These are phyloP conservation scores for Plantago major DNA, from an alignment of 257 asterid species.

Conservation along the genomic window DNA sequence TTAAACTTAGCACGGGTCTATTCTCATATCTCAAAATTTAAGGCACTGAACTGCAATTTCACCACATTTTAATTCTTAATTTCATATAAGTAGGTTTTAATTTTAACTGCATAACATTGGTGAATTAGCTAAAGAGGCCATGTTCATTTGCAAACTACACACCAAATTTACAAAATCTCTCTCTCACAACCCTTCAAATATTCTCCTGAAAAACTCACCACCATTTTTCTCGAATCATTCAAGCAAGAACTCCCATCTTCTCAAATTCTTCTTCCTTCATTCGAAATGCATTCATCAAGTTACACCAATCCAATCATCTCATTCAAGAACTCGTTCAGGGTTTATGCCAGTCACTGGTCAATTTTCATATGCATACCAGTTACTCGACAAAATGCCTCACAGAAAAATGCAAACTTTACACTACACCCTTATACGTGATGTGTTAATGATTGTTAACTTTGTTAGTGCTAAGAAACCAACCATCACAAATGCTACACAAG, in stretches of 20 bases:
- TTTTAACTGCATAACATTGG: neutral
- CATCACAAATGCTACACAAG: constrained; percentile 23
- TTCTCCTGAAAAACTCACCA: constrained; percentile 13
- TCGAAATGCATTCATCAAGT: constrained; percentile 3
- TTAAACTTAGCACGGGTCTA: neutral
- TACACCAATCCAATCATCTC: constrained; percentile 9
- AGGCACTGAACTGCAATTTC: neutral
- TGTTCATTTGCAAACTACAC: constrained; percentile 24
- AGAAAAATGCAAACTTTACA: constrained; percentile 20
- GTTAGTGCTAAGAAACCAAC: constrained; percentile 25
- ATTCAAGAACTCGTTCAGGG: constrained; percentile 11
- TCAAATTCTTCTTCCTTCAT: neutral
- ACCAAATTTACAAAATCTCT: constrained; percentile 23
- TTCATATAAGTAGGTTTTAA: neutral
- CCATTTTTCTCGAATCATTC: neutral
- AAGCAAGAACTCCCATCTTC: constrained; percentile 1
- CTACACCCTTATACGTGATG: constrained; percentile 27
- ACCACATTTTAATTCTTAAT: neutral
- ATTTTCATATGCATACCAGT: constrained; percentile 23
- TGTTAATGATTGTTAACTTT: constrained; percentile 28
- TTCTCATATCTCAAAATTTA: neutral
- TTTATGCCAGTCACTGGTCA: neutral
- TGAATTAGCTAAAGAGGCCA: constrained; percentile 22
- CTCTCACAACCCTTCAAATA: neutral
- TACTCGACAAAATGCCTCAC: constrained; percentile 36